A percentile compares a stretch with the other conserved stretches of the same genome.
Conservation (phyloP, 2,329 filamentous ascomycete species). For the Stachybotrys chartarum region DNA sequence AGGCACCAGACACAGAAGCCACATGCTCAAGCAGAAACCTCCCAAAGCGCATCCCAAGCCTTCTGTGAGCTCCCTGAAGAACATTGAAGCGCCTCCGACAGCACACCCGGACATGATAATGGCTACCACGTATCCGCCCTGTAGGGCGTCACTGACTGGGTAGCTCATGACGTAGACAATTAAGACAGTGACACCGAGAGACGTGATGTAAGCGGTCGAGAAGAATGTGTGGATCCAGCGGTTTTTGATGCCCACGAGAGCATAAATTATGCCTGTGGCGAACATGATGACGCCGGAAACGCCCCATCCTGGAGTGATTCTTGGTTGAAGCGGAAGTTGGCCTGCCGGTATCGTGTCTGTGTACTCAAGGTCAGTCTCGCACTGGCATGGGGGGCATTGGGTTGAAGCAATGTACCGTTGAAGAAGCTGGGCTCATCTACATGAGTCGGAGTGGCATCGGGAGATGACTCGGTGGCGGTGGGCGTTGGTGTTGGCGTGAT, state of each 20-base stretch:
- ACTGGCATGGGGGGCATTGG: neutral
- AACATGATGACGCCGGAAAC: slow-evolving; percentile 74
- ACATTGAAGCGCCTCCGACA: slow-evolving; percentile 64
- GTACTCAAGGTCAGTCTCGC: neutral
- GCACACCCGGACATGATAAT: slow-evolving; percentile 64
- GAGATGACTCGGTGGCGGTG: slow-evolving; percentile 7
- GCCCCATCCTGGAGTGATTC: slow-evolving; percentile 73
- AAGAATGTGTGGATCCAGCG: slow-evolving; percentile 73
- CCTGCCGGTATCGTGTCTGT: slow-evolving; percentile 39
- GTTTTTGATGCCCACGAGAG: slow-evolving; percentile 77
- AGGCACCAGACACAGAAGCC: slow-evolving; percentile 71
- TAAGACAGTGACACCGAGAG: slow-evolving; percentile 70
- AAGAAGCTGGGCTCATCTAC: slow-evolving; percentile 22
- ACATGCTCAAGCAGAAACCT: slow-evolving; percentile 83
- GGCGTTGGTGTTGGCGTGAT: slow-evolving; percentile 5
- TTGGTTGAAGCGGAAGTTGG: slow-evolving; percentile 63
- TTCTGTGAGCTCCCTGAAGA: slow-evolving; percentile 80
- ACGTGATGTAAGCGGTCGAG: slow-evolving; percentile 66
- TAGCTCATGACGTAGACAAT: slow-evolving; percentile 84
- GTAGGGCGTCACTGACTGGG: slow-evolving; percentile 66
- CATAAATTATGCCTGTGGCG: slow-evolving; percentile 61
- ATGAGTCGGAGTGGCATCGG: slow-evolving; percentile 12
- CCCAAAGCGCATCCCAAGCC: slow-evolving; percentile 78
- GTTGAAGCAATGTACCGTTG: slow-evolving; percentile 21
- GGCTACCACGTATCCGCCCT: slow-evolving; percentile 83